These are phyloP conservation scores for Hemileccinum rubropunctum DNA, from an alignment of 768 basidiomycete species.

Conservation along the genomic window DNA sequence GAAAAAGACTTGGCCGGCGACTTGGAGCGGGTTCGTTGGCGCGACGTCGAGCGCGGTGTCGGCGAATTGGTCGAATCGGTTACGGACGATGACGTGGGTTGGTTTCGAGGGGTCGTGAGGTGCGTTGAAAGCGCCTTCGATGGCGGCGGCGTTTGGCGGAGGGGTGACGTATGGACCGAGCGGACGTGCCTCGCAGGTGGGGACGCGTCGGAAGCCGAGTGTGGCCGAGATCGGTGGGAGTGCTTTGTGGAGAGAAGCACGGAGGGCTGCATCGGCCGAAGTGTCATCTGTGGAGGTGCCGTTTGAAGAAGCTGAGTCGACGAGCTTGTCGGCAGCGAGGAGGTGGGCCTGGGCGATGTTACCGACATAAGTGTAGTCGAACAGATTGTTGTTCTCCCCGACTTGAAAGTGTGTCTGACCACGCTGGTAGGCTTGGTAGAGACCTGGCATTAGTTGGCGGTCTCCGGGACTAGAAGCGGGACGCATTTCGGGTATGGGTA, in stretches of 20 bases:
- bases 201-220: conserved; percentile 61
- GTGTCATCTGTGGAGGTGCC: conserved; percentile 29
- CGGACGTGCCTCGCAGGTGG: conserved; percentile 78
- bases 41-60: conserved; percentile 52
- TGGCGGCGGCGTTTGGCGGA: conserved; percentile 53
- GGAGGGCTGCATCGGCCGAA: conserved; percentile 41
- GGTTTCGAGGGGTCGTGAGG: conserved; percentile 35
- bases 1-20: conserved; percentile 93
- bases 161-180: conserved; percentile 75
- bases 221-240: conserved; percentile 64
- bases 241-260: conserved; percentile 44
- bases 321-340: conserved; percentile 87
- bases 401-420: conserved; percentile 91
- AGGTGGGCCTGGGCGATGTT: conserved; percentile 95
- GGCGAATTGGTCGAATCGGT: conserved; percentile 79
- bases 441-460: conserved; percentile 77
- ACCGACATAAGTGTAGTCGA: conserved; percentile 95
- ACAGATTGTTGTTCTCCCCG: conserved; percentile 89
- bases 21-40: conserved; percentile 58
- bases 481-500: neutral
- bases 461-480: conserved; percentile 73
- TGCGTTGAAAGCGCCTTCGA: conserved; percentile 56
- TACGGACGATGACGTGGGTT: conserved; percentile 62
- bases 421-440: conserved; percentile 74
- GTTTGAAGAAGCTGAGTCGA: conserved; percentile 41